Conservation (phyloP, 768 basidiomycete genomes). For the Hygrophorus pudorinus region DNA sequence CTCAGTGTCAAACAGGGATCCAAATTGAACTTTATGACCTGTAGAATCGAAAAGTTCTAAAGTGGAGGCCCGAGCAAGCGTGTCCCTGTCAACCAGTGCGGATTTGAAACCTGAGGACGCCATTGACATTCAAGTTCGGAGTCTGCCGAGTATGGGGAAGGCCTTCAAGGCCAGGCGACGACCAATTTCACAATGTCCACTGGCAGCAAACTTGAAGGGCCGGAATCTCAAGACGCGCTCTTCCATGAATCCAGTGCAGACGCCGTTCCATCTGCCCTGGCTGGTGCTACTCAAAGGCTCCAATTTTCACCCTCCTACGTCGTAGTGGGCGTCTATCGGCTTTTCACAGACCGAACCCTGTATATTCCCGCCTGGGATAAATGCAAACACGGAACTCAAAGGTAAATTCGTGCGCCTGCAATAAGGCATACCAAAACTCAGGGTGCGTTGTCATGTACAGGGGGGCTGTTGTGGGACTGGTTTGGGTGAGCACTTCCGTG, state of each 20-base stretch:
- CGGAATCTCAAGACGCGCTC: constrained; percentile 24
- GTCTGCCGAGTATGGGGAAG: too few species aligned
- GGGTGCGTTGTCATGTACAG: too few species aligned
- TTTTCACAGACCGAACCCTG: constrained; percentile 63
- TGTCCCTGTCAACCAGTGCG: too few species aligned
- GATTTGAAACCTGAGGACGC: too few species aligned
- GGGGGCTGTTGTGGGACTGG: constrained; percentile 55
- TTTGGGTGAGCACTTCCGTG: constrained; percentile 45
- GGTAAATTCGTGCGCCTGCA: constrained; percentile 15
- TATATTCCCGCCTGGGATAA: constrained; percentile 77
- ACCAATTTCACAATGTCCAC: too few species aligned
- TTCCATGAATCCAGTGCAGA: constrained; percentile 15
- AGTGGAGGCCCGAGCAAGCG: too few species aligned
- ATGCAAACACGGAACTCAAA: constrained; percentile 63
- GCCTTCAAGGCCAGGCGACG: too few species aligned
- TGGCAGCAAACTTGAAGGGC: constrained; percentile 8
- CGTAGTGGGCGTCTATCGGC: constrained; percentile 74
- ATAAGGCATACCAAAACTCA: too few species aligned
- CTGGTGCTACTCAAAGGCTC: constrained; percentile 50
- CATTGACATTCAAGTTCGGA: too few species aligned
- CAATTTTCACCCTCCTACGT: constrained; percentile 77
- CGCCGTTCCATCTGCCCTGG: constrained; percentile 36
- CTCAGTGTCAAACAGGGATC: constrained; percentile 36
- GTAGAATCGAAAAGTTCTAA: constrained; percentile 30
- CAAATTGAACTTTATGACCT: constrained; percentile 42